Percentiles rank a stretch among this genome's conserved stretches.
Conservation (phyloP, 345 rosid species). For the Hibiscus trionum region DNA sequence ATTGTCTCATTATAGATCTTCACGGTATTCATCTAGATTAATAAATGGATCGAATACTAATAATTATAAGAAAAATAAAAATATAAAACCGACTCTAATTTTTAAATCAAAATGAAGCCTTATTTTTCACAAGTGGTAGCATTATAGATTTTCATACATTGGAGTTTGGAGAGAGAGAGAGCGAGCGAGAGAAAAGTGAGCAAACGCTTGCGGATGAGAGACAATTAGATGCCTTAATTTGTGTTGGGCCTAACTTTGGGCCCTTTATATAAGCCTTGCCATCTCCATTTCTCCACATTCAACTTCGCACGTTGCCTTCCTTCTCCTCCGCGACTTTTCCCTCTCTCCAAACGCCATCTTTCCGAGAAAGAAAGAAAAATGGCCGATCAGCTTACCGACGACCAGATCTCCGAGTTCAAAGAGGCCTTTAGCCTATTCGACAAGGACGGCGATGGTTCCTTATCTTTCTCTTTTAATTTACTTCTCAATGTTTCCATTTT, state of each 20-base stretch:
- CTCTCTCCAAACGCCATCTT: background rate
- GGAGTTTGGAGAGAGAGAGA: too few species aligned
- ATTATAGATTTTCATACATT: too few species aligned
- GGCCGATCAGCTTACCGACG: background rate
- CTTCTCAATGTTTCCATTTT: background rate
- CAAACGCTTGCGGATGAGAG: background rate
- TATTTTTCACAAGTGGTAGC: too few species aligned
- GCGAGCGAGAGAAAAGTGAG: too few species aligned
- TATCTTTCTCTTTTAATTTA: background rate
- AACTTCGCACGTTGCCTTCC: background rate
- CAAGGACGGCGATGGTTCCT: background rate
- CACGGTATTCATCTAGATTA: too few species aligned
- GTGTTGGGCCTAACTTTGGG: conserved; percentile 11
- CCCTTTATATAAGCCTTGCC: background rate
- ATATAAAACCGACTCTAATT: too few species aligned
- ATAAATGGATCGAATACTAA: too few species aligned
- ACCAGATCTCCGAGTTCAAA: background rate
- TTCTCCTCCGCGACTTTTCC: background rate
- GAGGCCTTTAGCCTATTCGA: background rate
- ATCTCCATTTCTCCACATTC: background rate
- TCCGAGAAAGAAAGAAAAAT: background rate
- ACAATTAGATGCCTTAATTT: conserved; percentile 9
- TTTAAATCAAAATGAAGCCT: too few species aligned
- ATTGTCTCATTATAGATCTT: too few species aligned
- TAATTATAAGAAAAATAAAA: too few species aligned